phyloP scores from a whole-genome alignment of 106 monocot species.

The Apostasia shenzhenica region DNA sequence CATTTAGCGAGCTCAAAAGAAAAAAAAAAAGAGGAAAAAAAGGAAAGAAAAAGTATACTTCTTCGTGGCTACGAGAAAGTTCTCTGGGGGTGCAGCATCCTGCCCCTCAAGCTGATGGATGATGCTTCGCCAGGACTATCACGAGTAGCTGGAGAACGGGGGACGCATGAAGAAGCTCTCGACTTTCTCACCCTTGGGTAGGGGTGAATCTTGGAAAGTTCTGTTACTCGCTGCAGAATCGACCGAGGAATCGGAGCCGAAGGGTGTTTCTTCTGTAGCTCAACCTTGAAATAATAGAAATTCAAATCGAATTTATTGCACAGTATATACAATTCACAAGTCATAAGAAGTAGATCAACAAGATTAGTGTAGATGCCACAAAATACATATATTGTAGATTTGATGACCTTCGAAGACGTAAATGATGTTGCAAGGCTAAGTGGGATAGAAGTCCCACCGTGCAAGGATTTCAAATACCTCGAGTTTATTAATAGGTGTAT shows the following conservation, averaged over 20 bases:
- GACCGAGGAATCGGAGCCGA: background rate
- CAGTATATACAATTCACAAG: too few relatives aligned
- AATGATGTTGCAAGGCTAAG: too few relatives aligned
- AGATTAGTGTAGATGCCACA: too few relatives aligned
- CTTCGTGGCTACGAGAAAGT: background rate
- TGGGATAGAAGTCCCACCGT: too few relatives aligned
- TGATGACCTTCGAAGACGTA: too few relatives aligned
- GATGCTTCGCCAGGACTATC: background rate
- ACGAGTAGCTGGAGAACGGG: background rate
- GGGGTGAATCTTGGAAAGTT: background rate
- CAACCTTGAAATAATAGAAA: background rate
- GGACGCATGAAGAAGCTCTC: background rate
- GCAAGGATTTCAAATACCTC: too few relatives aligned
- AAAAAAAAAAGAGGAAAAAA: too few relatives aligned
- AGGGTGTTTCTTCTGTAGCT: background rate
- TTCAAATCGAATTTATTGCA: background rate
- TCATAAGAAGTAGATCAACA: too few relatives aligned
- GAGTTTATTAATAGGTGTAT: too few relatives aligned
- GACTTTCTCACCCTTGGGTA: background rate
- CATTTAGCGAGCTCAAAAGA: too few relatives aligned
- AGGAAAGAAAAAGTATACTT: too few relatives aligned
- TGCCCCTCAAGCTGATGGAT: background rate
- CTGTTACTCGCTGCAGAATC: conserved; percentile 1
- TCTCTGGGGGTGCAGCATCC: background rate
- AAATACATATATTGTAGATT: too few relatives aligned